Evolutionary conservation across 2,329 filamentous ascomycete genomes (phyloP), one percentile per base, ranked within the genome.

Genomic region (Colletotrichum musae): DNA sequence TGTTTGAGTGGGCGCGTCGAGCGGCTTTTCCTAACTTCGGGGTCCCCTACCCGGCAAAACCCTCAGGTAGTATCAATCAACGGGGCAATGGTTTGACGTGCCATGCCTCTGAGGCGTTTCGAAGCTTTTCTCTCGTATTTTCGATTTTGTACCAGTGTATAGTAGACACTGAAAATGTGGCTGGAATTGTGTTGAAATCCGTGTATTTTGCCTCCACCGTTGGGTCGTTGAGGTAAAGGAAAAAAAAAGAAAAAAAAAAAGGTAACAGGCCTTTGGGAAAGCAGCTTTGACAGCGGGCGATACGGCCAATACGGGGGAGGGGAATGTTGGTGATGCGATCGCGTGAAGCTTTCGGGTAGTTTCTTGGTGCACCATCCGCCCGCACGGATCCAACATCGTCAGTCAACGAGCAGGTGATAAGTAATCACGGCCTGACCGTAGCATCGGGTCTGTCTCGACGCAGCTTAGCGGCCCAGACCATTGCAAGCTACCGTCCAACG

Each of bases 251-350:
- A n/a, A n/a, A n/a, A n/a, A n/a, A n/a, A n/a, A n/a, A n/a, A n/a
- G n/a, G n/a, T n/a, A n/a, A n/a, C n/a, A n/a, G n/a, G n/a, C n/a
- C 26, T 50, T 66, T 45, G 63, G 43, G 24, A 13, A 16, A 28
- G 41, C 45, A 58, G 54, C 54, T 58, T 50, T 66, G 66, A 60
- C 51, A 65, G 66, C 61, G 66, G 43, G 18, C 39, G 60, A 64
- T 39, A 18, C 39, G 41, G 21, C 47, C 24, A 41, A 10, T 56
- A 21, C 28, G 24, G 43, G 41, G 18, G 18, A 18, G 18, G 18
- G 18, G 18, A 26, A 47, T 41, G 61, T 69, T 54, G 54, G 50
- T 32, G 54, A 51, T 59, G 50, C 28, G 43, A 39, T 60, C 28
- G 15, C 48, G n/a, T 45, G 43, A 53, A 60, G 61, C 61, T 51